Conservation (phyloP, 2,329 filamentous ascomycete genomes). For the Aschersonia sp. region DNA sequence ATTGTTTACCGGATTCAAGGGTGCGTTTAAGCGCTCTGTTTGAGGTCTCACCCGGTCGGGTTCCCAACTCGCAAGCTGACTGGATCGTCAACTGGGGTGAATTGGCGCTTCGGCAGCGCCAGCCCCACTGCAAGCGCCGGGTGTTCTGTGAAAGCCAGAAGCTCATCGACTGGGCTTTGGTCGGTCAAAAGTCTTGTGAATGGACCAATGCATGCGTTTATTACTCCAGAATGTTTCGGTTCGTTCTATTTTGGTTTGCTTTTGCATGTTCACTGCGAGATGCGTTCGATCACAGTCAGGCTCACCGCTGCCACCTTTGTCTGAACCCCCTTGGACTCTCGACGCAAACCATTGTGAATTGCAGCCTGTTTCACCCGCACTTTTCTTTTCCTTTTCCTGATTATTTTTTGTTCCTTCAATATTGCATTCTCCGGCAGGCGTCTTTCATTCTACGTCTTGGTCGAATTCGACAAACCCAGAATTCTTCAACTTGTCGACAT, state of each 20-base stretch:
- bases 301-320: background rate
- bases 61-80: background rate
- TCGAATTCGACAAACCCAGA: background rate
- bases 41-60: background rate
- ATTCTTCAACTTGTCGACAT: background rate
- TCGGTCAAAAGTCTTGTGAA: background rate
- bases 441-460: background rate
- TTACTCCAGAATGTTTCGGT: background rate
- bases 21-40: background rate
- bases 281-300: background rate
- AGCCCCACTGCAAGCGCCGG: constrained; percentile 1
- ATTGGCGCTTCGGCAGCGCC: background rate
- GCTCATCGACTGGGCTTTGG: background rate
- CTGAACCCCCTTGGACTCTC: background rate
- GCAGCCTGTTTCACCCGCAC: background rate
- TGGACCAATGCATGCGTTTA: background rate
- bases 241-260: background rate
- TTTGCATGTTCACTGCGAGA: background rate
- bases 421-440: background rate
- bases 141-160: background rate
- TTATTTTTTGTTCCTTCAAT: background rate
- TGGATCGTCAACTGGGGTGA: background rate
- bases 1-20: too few relatives aligned
- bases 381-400: background rate
- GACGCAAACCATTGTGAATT: background rate